Percentiles rank a stretch among this genome's conserved stretches.
Evolutionary conservation across 331 rosid species (phyloP).

Genomic region (Malus hybrid): DNA sequence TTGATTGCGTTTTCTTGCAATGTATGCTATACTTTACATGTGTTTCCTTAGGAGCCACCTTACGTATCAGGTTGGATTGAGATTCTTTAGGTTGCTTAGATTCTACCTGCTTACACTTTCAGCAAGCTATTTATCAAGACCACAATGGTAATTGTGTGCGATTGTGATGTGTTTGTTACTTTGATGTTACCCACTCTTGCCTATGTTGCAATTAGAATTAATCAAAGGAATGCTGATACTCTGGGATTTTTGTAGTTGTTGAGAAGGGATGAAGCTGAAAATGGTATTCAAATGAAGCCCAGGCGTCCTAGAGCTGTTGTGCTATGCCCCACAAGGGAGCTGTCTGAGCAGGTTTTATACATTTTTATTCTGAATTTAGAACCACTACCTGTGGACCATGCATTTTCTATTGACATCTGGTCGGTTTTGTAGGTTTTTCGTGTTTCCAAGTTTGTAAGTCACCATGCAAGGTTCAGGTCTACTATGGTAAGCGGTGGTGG

Average conservation of each 20-base stretch:
- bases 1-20: background rate
- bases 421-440: slow-evolving; percentile 63
- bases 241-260: slow-evolving; percentile 45
- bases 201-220: slow-evolving; percentile 1
- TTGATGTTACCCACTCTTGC: background rate
- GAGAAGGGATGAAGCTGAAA: slow-evolving; percentile 67
- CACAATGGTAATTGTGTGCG: background rate
- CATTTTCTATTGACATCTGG: slow-evolving; percentile 17
- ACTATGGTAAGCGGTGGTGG: slow-evolving; percentile 98
- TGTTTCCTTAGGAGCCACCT: background rate
- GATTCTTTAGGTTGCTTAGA: background rate
- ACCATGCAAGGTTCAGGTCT: slow-evolving; percentile 84
- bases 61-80: background rate
- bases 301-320: slow-evolving; percentile 89
- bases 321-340: slow-evolving; percentile 88
- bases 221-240: slow-evolving; percentile 3
- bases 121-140: background rate
- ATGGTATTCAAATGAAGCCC: slow-evolving; percentile 70
- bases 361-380: slow-evolving; percentile 8
- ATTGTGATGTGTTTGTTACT: background rate
- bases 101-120: background rate
- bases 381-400: slow-evolving; percentile 4
- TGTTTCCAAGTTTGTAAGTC: slow-evolving; percentile 83
- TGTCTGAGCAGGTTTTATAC: slow-evolving; percentile 69
- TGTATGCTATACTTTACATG: background rate